Evolutionary conservation across 148 eudicot species (phyloP), one percentile per base, ranked within the genome.

Genomic region (Pharnaceum exiguum): DNA sequence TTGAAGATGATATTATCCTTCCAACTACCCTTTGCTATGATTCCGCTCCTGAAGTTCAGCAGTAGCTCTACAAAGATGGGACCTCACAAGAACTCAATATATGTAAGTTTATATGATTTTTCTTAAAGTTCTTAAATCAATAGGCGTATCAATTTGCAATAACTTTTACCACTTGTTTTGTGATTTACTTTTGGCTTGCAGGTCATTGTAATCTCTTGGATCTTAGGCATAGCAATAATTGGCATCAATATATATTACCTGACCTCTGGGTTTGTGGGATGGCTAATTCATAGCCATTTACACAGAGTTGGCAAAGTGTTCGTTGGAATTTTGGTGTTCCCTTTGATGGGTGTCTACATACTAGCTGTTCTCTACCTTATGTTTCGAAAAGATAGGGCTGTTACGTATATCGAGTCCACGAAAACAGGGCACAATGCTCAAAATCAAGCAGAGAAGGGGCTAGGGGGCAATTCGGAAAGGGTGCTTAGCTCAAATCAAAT

Each of bases 21-120:
- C 65, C 84, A 86, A 32, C 95, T 86, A 50, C 95, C 95, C 23
- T 86, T 83, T 54, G 87, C 95, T 24, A 72, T 86, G 29, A 74
- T 86, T 32, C 95, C 95, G 28, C 84, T 86, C 23, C 86, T 86
- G 25, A 86, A 86, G 22, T 86, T 86, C 71, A 86, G 89, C 50
- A 77, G 86, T 61, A 68, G 79, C 54, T 27, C 75, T 5, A 66
- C 80, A 50, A 86, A 86, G 56, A 78, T 86, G 95, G 95, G 95
- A 22, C 95, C 89, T 18, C 86, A 86, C 73, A 86, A 80, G 68
- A 86, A 86, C 56, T 86, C 95, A 23, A 83, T 69, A 5, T 68
- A 51, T 18, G 95, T 83, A 48, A 71, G 89, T 66, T 32, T 7
- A 67, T 51, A 9, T 1, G 5, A 19, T 47, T 24, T 28, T 24